Conservation (phyloP, 129 eudicot species). For the Flaveria trinervia region DNA sequence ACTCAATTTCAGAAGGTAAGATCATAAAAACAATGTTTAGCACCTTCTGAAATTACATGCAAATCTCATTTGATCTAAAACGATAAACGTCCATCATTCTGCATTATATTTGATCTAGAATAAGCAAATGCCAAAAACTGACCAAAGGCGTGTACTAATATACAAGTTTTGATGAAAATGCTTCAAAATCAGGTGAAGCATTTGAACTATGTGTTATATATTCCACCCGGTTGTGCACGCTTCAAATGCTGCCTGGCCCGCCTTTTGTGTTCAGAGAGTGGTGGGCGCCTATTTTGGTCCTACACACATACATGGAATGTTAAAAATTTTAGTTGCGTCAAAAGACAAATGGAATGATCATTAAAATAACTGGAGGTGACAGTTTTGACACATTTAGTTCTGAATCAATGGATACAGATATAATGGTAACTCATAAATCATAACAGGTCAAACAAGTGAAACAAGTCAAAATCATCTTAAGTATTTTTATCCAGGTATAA, state of each 20-base stretch:
- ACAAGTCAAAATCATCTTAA: not conserved
- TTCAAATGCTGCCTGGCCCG: conserved; percentile 43
- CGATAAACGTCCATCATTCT: not conserved
- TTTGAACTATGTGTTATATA: not conserved
- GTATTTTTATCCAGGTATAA: not conserved
- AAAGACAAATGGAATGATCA: not conserved
- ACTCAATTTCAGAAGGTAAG: not conserved
- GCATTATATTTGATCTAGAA: not conserved
- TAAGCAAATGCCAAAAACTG: not conserved
- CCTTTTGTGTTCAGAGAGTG: conserved; percentile 69
- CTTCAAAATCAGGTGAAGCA: not conserved
- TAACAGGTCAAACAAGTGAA: not conserved
- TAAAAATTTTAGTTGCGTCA: not conserved
- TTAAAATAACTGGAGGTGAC: not conserved
- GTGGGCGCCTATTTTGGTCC: conserved; percentile 83
- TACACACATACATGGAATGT: conserved; percentile 27
- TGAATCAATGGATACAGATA: not conserved
- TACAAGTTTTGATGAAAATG: conserved; percentile 6
- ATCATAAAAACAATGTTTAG: not conserved
- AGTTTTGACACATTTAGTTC: not conserved
- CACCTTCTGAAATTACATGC: not conserved
- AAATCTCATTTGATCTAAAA: conserved; percentile 8
- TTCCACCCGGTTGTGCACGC: conserved; percentile 35
- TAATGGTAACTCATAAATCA: not conserved
- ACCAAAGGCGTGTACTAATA: not conserved